Evolutionary conservation across 495 filamentous ascomycete species (phyloP).

Genomic region (Aspergillus avenaceus): DNA sequence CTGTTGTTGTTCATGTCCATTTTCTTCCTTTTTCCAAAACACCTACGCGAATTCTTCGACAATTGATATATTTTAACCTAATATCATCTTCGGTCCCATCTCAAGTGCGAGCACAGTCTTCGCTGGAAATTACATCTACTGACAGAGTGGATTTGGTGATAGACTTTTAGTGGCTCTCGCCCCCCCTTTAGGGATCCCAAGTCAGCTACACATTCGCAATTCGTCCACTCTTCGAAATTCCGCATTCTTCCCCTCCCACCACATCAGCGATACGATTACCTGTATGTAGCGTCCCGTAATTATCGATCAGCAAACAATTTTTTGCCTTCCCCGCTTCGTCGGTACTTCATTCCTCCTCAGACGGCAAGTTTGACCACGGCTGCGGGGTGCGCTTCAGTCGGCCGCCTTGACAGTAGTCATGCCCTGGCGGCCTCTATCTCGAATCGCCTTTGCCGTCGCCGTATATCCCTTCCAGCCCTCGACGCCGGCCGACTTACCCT

Average conservation of each 20-base stretch:
- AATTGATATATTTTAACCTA: background rate
- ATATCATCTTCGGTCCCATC: background rate
- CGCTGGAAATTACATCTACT: slow-evolving; percentile 4
- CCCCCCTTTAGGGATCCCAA: slow-evolving; percentile 6
- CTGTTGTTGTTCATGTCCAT: background rate
- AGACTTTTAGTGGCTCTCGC: slow-evolving; percentile 6
- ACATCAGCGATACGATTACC: slow-evolving; percentile 9
- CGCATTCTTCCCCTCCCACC: slow-evolving; percentile 23
- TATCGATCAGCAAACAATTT: slow-evolving; percentile 20
- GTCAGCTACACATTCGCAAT: slow-evolving; percentile 15
- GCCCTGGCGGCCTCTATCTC: slow-evolving; percentile 95
- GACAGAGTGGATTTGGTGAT: slow-evolving; percentile 4
- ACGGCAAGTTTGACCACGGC: slow-evolving; percentile 14
- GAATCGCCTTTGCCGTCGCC: slow-evolving; percentile 95
- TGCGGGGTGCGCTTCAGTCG: slow-evolving; percentile 16
- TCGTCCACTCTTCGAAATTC: slow-evolving; percentile 9
- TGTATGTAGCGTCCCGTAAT: slow-evolving; percentile 34
- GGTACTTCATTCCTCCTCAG: slow-evolving; percentile 14
- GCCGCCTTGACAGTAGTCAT: slow-evolving; percentile 47
- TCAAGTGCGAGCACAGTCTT: background rate
- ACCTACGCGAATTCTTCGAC: background rate
- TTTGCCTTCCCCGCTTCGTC: slow-evolving; percentile 6
- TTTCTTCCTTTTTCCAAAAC: background rate
- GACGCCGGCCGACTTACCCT: slow-evolving; percentile 84
- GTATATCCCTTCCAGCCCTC: slow-evolving; percentile 87